Evolutionary conservation across 2,329 filamentous ascomycete species (phyloP).

Genomic region (Botrytis sinoallii): DNA sequence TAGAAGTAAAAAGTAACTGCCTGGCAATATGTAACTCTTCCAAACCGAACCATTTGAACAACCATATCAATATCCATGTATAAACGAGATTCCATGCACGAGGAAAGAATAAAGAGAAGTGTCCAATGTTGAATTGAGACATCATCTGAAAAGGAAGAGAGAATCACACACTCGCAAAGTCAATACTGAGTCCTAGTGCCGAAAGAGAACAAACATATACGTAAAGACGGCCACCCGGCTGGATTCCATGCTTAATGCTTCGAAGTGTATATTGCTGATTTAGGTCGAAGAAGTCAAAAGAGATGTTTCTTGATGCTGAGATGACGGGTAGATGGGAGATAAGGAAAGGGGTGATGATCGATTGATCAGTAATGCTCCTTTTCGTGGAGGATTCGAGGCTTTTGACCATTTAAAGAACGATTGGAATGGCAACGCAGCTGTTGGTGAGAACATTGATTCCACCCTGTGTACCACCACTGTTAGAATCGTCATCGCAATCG

Average conservation of each 20-base stretch:
- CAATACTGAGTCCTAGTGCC: slow-evolving; percentile 6
- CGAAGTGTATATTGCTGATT: background rate
- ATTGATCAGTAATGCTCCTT: background rate
- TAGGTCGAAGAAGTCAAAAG: background rate
- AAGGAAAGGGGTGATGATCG: background rate
- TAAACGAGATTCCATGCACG: background rate
- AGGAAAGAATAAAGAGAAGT: background rate
- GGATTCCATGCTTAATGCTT: background rate
- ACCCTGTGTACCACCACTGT: background rate
- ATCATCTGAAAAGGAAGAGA: background rate
- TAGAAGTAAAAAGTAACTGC: background rate
- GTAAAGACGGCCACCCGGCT: background rate
- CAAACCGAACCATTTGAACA: background rate
- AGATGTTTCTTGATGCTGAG: background rate
- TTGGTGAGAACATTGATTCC: background rate
- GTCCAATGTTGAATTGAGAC: slow-evolving; percentile 15
- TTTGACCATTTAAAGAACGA: background rate
- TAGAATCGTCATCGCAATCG: slow-evolving; percentile 11
- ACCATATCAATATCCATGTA: background rate
- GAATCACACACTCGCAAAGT: background rate
- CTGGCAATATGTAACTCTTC: slow-evolving; percentile 1
- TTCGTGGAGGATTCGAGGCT: background rate
- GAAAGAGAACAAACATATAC: background rate
- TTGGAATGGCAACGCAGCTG: background rate
- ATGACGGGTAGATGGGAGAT: background rate